Conservation (phyloP, 345 rosid genomes). For the Pugionium cornutum region DNA sequence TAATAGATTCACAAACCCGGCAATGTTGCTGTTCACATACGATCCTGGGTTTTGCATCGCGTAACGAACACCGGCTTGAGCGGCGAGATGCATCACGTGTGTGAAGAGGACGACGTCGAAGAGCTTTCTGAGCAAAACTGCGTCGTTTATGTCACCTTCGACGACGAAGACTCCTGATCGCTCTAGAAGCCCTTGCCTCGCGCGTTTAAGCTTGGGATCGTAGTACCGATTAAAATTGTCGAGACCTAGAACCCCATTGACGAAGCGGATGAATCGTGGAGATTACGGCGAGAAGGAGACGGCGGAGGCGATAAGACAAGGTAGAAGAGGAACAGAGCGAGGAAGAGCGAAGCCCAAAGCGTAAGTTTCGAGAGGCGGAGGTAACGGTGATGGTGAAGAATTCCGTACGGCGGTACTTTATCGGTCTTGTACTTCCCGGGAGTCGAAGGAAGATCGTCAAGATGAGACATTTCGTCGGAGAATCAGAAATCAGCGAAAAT, state of each 20-base stretch:
- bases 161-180: slow-evolving; percentile 55
- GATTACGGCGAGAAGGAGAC: slow-evolving; percentile 46
- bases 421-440: slow-evolving; percentile 68
- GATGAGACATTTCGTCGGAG: slow-evolving; percentile 53
- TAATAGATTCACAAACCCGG: slow-evolving; percentile 59
- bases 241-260: slow-evolving; percentile 72
- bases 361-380: slow-evolving; percentile 52
- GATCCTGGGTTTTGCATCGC: slow-evolving; percentile 69
- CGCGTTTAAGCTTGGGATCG: slow-evolving; percentile 57
- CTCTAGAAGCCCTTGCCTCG: slow-evolving; percentile 51
- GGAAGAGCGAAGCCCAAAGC: slow-evolving; percentile 50
- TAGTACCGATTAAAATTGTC: slow-evolving; percentile 76
- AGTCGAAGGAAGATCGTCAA: slow-evolving; percentile 56
- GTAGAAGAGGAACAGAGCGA: slow-evolving; percentile 54
- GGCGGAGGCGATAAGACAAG: slow-evolving; percentile 40
- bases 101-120: slow-evolving; percentile 57
- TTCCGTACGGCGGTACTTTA: slow-evolving; percentile 40
- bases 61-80: slow-evolving; percentile 70
- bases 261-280: slow-evolving; percentile 43
- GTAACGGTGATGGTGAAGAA: slow-evolving; percentile 49
- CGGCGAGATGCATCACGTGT: slow-evolving; percentile 68
- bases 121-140: slow-evolving; percentile 49
- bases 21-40: slow-evolving; percentile 64
- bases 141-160: slow-evolving; percentile 68
- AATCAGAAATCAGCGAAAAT: neutral